These are phyloP conservation scores for Thozetella sp. DNA, from an alignment of 495 filamentous ascomycete genomes.

Conservation along the genomic window DNA sequence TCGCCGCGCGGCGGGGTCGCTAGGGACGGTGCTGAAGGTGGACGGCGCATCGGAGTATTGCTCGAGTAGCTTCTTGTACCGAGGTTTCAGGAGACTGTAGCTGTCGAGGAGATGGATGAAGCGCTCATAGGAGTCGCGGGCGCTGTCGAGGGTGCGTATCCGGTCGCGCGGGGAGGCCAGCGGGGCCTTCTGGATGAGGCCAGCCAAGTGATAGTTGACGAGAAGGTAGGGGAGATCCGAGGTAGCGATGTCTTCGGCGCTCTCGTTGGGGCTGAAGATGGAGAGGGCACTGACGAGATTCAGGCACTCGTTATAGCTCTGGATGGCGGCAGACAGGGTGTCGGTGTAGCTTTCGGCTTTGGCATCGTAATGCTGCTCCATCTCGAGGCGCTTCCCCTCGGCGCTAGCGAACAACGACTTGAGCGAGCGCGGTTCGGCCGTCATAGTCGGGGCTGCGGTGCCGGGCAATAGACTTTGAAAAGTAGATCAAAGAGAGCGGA, in stretches of 20 bases:
- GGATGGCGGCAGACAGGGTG: conserved; percentile 65
- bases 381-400: conserved; percentile 40
- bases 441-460: conserved; percentile 16
- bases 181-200: conserved; percentile 40
- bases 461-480: no score
- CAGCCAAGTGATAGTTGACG: conserved; percentile 29
- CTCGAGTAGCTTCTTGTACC: conserved; percentile 72
- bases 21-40: conserved; percentile 67
- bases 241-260: conserved; percentile 84
- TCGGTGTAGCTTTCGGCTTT: conserved; percentile 66
- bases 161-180: conserved; percentile 61
- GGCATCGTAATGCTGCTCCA: conserved; percentile 38
- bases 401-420: conserved; percentile 54
- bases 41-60: conserved; percentile 66
- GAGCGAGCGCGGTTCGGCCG: conserved; percentile 38
- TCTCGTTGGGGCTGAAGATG: conserved; percentile 89
- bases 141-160: conserved; percentile 59
- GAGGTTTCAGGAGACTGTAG: conserved; percentile 70
- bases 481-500: no score
- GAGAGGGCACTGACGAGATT: conserved; percentile 68
- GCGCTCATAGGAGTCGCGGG: conserved; percentile 70
- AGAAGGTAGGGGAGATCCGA: conserved; percentile 73
- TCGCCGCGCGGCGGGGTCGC: conserved; percentile 73
- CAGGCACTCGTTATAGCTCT: conserved; percentile 72
- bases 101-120: conserved; percentile 76